phyloP scores from a whole-genome alignment of 129 eudicot species.

The Lonicera japonica region DNA sequence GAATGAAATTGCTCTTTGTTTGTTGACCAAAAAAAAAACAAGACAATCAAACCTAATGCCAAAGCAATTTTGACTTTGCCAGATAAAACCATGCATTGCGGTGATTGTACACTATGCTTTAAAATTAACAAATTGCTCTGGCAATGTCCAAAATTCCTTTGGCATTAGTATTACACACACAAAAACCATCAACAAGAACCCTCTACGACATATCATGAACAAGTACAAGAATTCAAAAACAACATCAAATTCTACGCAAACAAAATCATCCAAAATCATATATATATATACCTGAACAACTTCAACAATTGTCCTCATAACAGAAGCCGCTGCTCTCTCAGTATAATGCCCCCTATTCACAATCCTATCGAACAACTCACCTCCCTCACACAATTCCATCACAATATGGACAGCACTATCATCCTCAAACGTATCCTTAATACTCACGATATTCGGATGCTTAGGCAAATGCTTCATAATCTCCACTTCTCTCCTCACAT shows the following conservation, averaged over 20 bases:
- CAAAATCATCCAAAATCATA: background rate
- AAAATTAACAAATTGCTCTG: too few species aligned
- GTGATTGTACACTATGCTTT: too few species aligned
- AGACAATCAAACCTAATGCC: too few species aligned
- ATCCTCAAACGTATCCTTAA: constrained; percentile 76
- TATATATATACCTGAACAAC: constrained; percentile 60
- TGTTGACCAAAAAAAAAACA: too few species aligned
- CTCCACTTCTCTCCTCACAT: constrained; percentile 76
- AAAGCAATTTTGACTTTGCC: too few species aligned
- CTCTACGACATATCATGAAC: too few species aligned
- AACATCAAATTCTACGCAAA: background rate
- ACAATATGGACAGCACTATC: constrained; percentile 70
- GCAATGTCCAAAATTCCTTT: too few species aligned
- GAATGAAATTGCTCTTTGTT: too few species aligned
- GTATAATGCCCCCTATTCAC: constrained; percentile 85
- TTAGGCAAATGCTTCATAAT: constrained; percentile 78
- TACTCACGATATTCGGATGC: constrained; percentile 60
- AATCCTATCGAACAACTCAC: constrained; percentile 72
- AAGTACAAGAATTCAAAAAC: background rate
- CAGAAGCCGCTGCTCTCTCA: constrained; percentile 71
- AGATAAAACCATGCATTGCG: too few species aligned
- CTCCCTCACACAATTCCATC: constrained; percentile 87
- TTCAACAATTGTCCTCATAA: constrained; percentile 64
- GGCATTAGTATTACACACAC: too few species aligned
- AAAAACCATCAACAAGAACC: too few species aligned